A percentile compares a stretch with the other conserved stretches of the same genome.
phyloP scores from a whole-genome alignment of 164 flowering plant genomes.

The Vitis labrusca region DNA sequence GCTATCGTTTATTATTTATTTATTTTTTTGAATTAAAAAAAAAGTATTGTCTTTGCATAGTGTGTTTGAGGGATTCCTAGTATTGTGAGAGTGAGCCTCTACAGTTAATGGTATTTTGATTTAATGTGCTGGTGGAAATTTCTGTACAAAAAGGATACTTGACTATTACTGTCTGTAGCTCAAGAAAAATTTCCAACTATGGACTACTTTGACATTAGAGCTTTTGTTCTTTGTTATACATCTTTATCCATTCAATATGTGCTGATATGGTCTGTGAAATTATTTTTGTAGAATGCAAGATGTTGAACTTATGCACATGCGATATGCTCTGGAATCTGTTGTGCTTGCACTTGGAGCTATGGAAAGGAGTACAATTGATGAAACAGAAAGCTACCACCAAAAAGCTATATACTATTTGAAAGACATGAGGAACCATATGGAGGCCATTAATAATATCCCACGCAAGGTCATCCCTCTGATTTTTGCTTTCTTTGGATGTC shows the following conservation, averaged over 20 bases:
- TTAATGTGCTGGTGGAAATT: neutral
- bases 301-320: conserved; percentile 96
- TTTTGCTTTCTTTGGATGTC: conserved; percentile 2
- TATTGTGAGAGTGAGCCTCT: neutral
- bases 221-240: neutral
- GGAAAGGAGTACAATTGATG: conserved; percentile 51
- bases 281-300: conserved; percentile 71
- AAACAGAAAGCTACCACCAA: conserved; percentile 37
- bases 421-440: conserved; percentile 72
- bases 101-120: neutral
- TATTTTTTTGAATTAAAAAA: no score
- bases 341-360: conserved; percentile 86
- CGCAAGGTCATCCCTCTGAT: conserved; percentile 68
- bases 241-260: neutral
- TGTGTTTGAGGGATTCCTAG: neutral
- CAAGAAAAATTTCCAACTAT: neutral
- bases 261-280: neutral
- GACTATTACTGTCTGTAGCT: neutral
- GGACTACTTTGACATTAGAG: neutral
- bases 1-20: no score
- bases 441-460: conserved; percentile 62
- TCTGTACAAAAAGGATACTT: neutral
- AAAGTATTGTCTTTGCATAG: neutral
- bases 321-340: conserved; percentile 82
- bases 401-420: conserved; percentile 54